phyloP scores from a whole-genome alignment of 1,284 basidiomycete species.

The Prillingera fragicola region DNA sequence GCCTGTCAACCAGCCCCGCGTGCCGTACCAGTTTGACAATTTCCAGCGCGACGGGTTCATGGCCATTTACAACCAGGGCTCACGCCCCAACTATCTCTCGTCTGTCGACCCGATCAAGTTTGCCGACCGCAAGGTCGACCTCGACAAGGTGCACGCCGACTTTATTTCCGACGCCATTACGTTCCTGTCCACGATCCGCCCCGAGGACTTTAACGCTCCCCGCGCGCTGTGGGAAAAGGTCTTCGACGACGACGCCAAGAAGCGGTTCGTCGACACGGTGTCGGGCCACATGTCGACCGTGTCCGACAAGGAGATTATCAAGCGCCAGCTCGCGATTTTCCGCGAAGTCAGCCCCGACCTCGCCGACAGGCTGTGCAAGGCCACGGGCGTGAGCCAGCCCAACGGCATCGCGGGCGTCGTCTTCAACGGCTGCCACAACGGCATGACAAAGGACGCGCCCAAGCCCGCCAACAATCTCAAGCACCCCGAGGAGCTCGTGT shows the following conservation, averaged over 20 bases:
- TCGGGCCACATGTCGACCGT: conserved; percentile 64
- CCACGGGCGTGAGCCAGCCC: conserved; percentile 54
- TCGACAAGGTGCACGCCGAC: conserved; percentile 58
- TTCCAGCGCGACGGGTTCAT: conserved; percentile 61
- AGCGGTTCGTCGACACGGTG: conserved; percentile 70
- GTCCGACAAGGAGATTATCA: conserved; percentile 61
- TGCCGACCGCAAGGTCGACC: conserved; percentile 28
- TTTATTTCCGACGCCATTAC: conserved; percentile 67
- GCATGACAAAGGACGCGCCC: conserved; percentile 2
- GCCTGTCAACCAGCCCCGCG: conserved; percentile 74
- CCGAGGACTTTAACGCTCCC: conserved; percentile 86
- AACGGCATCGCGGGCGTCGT: conserved; percentile 56
- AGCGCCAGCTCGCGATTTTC: conserved; percentile 71
- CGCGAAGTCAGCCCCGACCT: conserved; percentile 67
- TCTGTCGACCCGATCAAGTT: conserved; percentile 52
- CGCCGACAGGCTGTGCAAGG: conserved; percentile 67
- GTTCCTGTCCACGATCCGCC: conserved; percentile 70
- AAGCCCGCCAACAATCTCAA: conserved; percentile 3
- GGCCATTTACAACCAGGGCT: conserved; percentile 69
- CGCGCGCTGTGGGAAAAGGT: conserved; percentile 72
- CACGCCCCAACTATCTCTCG: conserved; percentile 80
- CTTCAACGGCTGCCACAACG: conserved; percentile 52
- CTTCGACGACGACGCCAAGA: conserved; percentile 61
- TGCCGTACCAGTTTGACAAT: conserved; percentile 60
- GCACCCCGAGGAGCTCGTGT: background rate